Percentiles rank a stretch among this genome's conserved stretches.
These are phyloP conservation scores for Helminthosporium solani DNA, from an alignment of 2,329 filamentous ascomycete genomes.

Conservation along the genomic window DNA sequence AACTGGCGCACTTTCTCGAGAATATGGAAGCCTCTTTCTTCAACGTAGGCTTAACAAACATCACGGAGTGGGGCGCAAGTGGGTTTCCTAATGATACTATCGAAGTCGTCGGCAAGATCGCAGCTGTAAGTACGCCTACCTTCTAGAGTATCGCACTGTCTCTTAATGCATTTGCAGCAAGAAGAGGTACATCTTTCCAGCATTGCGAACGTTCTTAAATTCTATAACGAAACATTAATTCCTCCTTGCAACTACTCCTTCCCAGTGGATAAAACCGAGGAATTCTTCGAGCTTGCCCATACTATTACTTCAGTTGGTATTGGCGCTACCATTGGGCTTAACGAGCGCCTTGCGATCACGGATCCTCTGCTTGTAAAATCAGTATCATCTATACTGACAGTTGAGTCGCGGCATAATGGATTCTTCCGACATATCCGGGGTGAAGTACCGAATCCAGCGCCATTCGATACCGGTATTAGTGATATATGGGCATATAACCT, in stretches of 20 bases:
- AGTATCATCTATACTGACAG: slow-evolving; percentile 15
- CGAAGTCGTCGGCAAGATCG: slow-evolving; percentile 10
- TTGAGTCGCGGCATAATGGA: slow-evolving; percentile 14
- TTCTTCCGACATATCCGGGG: slow-evolving; percentile 10
- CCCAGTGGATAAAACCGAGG: slow-evolving; percentile 7
- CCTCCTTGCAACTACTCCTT: slow-evolving; percentile 18
- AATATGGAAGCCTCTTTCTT: slow-evolving; percentile 16
- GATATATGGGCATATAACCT: slow-evolving; percentile 12
- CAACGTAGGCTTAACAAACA: slow-evolving; percentile 11
- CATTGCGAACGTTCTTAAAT: slow-evolving; percentile 12
- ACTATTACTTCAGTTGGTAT: slow-evolving; percentile 15
- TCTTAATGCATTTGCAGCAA: slow-evolving; percentile 9
- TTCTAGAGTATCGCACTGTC: slow-evolving; percentile 3
- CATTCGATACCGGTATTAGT: slow-evolving; percentile 13
- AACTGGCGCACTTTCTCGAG: slow-evolving; percentile 15
- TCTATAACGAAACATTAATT: slow-evolving; percentile 14
- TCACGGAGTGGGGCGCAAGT: slow-evolving; percentile 9
- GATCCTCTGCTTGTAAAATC: slow-evolving; percentile 12
- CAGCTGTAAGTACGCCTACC: slow-evolving; percentile 9
- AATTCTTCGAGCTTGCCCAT: slow-evolving; percentile 13
- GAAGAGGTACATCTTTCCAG: slow-evolving; percentile 13
- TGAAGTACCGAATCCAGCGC: slow-evolving; percentile 9
- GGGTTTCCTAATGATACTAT: slow-evolving; percentile 10
- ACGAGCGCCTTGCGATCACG: slow-evolving; percentile 12
- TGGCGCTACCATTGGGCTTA: slow-evolving; percentile 13